Evolutionary conservation across 78 protist species (phyloP).

Genomic region (Dictyostelium firmibasis): DNA sequence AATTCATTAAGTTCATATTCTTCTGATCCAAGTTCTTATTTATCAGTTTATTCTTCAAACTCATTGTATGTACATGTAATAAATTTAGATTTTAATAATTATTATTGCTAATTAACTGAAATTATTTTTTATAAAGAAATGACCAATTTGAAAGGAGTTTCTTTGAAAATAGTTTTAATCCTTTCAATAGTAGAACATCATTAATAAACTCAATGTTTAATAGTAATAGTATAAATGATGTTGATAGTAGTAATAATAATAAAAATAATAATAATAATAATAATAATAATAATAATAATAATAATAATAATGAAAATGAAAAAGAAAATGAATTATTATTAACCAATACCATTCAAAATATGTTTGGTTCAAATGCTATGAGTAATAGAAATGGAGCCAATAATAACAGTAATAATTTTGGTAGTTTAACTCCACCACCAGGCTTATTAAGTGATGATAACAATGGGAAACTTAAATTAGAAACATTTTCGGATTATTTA

Average conservation of each 20-base stretch:
- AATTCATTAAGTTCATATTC: conserved; percentile 44
- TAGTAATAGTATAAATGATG: background rate
- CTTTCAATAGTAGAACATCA: conserved; percentile 13
- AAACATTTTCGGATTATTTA: conserved; percentile 61
- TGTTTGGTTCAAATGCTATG: background rate
- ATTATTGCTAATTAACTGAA: no score
- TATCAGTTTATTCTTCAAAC: conserved; percentile 37
- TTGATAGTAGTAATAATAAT: background rate
- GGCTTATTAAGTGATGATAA: background rate
- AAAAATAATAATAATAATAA: background rate
- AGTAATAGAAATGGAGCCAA: background rate
- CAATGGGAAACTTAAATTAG: conserved; percentile 17
- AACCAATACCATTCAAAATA: background rate
- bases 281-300: background rate
- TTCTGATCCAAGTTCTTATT: conserved; percentile 62
- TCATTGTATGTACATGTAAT: conserved; percentile 4
- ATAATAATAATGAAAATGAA: background rate
- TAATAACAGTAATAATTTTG: background rate
- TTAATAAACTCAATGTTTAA: background rate
- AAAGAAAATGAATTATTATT: background rate
- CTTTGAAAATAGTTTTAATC: background rate
- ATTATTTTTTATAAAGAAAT: no score
- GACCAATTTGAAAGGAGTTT: conserved; percentile 12
- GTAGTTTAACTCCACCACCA: background rate
- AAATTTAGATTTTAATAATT: no score